Percentiles rank a stretch among this genome's conserved stretches.
phyloP scores from a whole-genome alignment of 768 basidiomycete species.

The Boletus coccyginus region DNA sequence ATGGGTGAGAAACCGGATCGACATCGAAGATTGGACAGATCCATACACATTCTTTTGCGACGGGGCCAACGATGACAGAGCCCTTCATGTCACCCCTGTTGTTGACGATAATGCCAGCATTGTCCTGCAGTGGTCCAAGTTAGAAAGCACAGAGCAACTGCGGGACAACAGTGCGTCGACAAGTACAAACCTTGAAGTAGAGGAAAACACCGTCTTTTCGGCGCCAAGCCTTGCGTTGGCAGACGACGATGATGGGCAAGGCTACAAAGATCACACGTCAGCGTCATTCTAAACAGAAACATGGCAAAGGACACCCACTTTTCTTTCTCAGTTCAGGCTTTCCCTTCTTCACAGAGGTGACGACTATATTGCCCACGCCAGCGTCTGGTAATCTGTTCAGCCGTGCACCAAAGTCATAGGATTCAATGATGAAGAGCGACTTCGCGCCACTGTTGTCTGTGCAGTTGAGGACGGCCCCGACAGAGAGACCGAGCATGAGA shows the following conservation, averaged over 20 bases:
- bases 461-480: slow-evolving; percentile 93
- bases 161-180: not conserved
- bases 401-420: slow-evolving; percentile 92
- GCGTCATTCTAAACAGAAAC: too few species aligned
- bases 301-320: slow-evolving; percentile 40
- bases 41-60: slow-evolving; percentile 99
- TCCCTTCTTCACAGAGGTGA: slow-evolving; percentile 98
- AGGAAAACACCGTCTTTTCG: slow-evolving; percentile 98
- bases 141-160: not conserved
- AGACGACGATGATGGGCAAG: slow-evolving; percentile 95
- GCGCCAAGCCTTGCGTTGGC: slow-evolving; percentile 98
- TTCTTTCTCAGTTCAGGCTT: slow-evolving; percentile 59
- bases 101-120: slow-evolving; percentile 65
- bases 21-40: not conserved
- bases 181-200: slow-evolving; percentile 79
- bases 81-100: slow-evolving; percentile 99
- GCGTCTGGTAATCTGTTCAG: slow-evolving; percentile 97
- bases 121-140: slow-evolving; percentile 19
- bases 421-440: slow-evolving; percentile 91
- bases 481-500: slow-evolving; percentile 90
- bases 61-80: slow-evolving; percentile 92
- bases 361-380: slow-evolving; percentile 92
- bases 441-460: slow-evolving; percentile 51
- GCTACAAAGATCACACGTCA: slow-evolving; percentile 48
- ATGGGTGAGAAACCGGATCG: not conserved